These are phyloP conservation scores for Penicillium subrubescens DNA, from an alignment of 495 filamentous ascomycete genomes.

Conservation along the genomic window DNA sequence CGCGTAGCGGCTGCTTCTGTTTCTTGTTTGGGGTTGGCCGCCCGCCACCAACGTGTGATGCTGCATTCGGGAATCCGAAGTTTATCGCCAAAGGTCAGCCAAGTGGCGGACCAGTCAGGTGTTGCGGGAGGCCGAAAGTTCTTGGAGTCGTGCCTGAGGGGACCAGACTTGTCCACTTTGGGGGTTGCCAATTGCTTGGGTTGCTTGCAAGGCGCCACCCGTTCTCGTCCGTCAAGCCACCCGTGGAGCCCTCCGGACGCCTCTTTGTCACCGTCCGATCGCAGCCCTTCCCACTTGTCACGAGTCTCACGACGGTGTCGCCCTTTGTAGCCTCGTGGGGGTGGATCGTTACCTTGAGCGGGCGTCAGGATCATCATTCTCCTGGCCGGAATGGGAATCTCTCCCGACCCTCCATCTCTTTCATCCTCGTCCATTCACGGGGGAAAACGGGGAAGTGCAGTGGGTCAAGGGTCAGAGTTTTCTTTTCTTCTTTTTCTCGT, in stretches of 20 bases:
- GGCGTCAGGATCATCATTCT: slow-evolving; percentile 15
- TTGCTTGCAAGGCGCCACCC: slow-evolving; percentile 9
- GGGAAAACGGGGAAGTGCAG: slow-evolving; percentile 21
- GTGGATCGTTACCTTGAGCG: slow-evolving; percentile 9
- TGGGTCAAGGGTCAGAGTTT: slow-evolving; percentile 20
- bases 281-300: background rate
- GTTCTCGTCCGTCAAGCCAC: slow-evolving; percentile 11
- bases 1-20: background rate
- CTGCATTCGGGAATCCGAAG: slow-evolving; percentile 9
- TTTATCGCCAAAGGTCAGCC: background rate
- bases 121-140: background rate
- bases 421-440: slow-evolving; percentile 19
- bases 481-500: background rate
- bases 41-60: slow-evolving; percentile 17
- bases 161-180: background rate
- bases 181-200: slow-evolving; percentile 2
- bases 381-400: slow-evolving; percentile 13
- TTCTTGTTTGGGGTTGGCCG: slow-evolving; percentile 8
- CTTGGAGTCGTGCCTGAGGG: background rate
- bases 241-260: slow-evolving; percentile 9
- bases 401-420: background rate
- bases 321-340: slow-evolving; percentile 11
- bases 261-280: background rate
- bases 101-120: slow-evolving; percentile 4
- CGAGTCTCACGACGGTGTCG: background rate